Conservation (phyloP, 306 rosid species). For the Prunus davidiana region DNA sequence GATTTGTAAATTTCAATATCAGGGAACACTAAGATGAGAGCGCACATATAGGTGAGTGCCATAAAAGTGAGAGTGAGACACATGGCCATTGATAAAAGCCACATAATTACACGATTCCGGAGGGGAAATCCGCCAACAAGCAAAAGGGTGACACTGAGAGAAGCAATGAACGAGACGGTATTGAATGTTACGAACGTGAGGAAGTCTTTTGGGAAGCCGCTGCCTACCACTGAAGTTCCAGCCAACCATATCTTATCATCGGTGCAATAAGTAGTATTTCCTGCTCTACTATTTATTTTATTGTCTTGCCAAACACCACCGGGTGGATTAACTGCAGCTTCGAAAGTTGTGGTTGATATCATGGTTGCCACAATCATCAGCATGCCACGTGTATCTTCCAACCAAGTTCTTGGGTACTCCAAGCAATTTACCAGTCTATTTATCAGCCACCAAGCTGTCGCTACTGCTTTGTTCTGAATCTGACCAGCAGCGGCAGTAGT, state of each 20-base stretch:
- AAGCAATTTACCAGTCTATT: neutral
- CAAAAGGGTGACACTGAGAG: slow-evolving; percentile 25
- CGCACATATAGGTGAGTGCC: accelerated
- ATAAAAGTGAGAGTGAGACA: slow-evolving; percentile 4
- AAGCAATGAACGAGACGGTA: slow-evolving; percentile 27
- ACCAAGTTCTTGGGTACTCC: too few species aligned
- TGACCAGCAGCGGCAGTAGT: too few species aligned
- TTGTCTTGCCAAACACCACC: too few species aligned
- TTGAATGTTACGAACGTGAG: neutral
- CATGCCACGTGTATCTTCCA: neutral
- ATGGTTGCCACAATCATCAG: slow-evolving; percentile 29
- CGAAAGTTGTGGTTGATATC: neutral
- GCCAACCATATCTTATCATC: slow-evolving; percentile 11
- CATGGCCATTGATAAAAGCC: slow-evolving; percentile 29
- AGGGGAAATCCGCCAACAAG: neutral
- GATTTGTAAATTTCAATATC: too few species aligned
- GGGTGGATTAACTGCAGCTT: neutral
- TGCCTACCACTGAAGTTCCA: neutral
- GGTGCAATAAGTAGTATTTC: neutral
- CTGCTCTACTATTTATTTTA: neutral
- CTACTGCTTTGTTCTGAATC: too few species aligned
- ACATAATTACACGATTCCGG: slow-evolving; percentile 7
- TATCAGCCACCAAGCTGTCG: too few species aligned
- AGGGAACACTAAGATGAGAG: too few species aligned
- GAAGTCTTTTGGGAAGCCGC: too few species aligned